Evolutionary conservation across 495 filamentous ascomycete species (phyloP).

Genomic region (Aspergillus cavernicola): DNA sequence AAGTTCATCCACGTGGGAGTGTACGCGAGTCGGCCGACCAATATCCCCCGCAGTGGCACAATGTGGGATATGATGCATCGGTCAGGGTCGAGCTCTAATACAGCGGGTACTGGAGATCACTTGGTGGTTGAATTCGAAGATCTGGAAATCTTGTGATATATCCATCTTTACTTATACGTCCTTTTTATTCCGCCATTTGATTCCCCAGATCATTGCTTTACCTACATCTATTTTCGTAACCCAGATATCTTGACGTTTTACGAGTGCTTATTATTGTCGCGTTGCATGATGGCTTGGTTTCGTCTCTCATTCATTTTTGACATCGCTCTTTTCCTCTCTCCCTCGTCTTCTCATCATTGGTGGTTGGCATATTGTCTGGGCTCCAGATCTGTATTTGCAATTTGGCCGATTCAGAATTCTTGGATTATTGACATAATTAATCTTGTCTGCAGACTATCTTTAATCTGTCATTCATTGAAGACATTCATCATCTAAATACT

Average conservation of each 20-base stretch:
- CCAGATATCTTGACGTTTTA: too few species aligned
- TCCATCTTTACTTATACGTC: neutral
- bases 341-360: too few species aligned
- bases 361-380: too few species aligned
- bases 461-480: too few species aligned
- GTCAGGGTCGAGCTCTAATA: constrained; percentile 21
- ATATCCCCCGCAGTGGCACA: constrained; percentile 27
- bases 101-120: constrained; percentile 31
- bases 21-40: constrained; percentile 53
- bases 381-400: too few species aligned
- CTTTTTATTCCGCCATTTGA: neutral
- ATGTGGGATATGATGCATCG: constrained; percentile 48
- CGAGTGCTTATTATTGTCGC: too few species aligned
- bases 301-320: neutral
- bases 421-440: too few species aligned
- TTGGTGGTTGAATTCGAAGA: constrained; percentile 56
- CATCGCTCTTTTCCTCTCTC: too few species aligned
- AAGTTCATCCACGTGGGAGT: constrained; percentile 55
- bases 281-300: neutral
- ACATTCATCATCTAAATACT: too few species aligned
- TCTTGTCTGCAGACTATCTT: too few species aligned
- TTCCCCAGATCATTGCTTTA: neutral
- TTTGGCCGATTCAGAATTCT: too few species aligned
- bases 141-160: constrained; percentile 49
- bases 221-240: neutral